Base-by-base conservation (phyloP, 805 yeast genomes). In the Zygoascus ofunaensis region DNA sequence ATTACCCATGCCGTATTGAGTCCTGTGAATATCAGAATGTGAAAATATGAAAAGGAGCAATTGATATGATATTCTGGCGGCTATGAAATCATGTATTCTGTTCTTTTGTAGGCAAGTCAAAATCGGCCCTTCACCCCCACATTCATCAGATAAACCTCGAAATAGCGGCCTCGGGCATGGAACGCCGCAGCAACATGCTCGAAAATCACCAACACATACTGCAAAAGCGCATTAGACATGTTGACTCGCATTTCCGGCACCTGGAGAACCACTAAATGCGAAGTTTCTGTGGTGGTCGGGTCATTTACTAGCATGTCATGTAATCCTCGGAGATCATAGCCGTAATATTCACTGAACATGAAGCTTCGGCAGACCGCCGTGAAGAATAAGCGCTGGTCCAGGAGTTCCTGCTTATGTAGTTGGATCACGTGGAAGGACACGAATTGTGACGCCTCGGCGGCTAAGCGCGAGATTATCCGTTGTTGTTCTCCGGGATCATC, bases 281-380 rank as follows among this genome's bases (percentile, higher is more conserved):
- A 33, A 17, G 33, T 28, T 2, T 15, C 12, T 17, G 22, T 18
- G 17, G 15, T 8, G 17, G 22, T 17, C 15, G 32, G 34, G 32
- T 46, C 46, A 28, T 33, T 34, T 4, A 22, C n/a, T 3, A 49
- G 35, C 36, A 49, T 40, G 32, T 49, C 52, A 32, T 40, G 43
- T 7, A 49, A 34, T 8, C 48, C 49, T 3, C 33, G 34, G 28
- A 49, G 14, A n/a, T 22, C 36, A 34, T 24, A 41, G 5, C 52
- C 52, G 22, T 33, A 49, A 40, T 49, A 49, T 19, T 49, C 52
- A n/a, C 46, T 37, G 18, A 49, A 45, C 33, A 32, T 36, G 28
- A 49, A 47, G 3, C 21, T 5, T 10, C n/a, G 3, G 32, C 21
- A 21, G 15, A 37, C 22, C 19, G 15, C 10, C 8, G 15, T 7